Evolutionary conservation across 306 rosid species (phyloP), one percentile per base, ranked within the genome.

Genomic region (Senna tora): DNA sequence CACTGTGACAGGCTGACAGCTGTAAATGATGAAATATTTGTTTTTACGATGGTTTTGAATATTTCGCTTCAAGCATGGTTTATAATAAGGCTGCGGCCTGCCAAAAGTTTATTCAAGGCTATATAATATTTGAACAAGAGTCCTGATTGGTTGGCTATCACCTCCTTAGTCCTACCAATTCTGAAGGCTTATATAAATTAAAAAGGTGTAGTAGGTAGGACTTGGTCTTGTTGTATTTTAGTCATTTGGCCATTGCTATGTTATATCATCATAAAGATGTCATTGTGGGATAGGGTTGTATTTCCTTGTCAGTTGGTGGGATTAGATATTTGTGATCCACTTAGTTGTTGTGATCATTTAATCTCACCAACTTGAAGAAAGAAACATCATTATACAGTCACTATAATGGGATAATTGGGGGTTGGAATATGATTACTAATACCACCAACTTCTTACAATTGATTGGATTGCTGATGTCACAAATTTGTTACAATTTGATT

Each of bases 221-320:
- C 73, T 70, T 33, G 19, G 59, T 19, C 45, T 54, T 42, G 14
- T 63, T 62, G 59, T 32, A 51, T 63, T 76, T 14, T 43, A n/a
- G 49, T 80, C 49, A 34, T 69, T 60, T 21, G 57, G 30, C 33
- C 53, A 34, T 63, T 55, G 28, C 14, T 52, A 11, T 43, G 34
- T 46, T 68, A 16, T 46, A 69, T 21, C 7, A 19, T 54, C 9
- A 22, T 50, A 52, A 66, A 67, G 30, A 50, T 52, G 52, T 64
- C 68, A 71, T 71, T 25, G 47, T 60, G 39, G 69, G 38, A 38
- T 56, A 45, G 56, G 76, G 70, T 68, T 54, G 12, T 25, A 73
- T 66, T 72, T 71, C 79, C 13, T 20, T 67, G 20, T 61, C 76
- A 34, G 69, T 79, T 45, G 84, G 84, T 79, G 79, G 53, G 77